These are phyloP conservation scores for Candida suzukii DNA, from an alignment of 805 yeast species.

Conservation along the genomic window DNA sequence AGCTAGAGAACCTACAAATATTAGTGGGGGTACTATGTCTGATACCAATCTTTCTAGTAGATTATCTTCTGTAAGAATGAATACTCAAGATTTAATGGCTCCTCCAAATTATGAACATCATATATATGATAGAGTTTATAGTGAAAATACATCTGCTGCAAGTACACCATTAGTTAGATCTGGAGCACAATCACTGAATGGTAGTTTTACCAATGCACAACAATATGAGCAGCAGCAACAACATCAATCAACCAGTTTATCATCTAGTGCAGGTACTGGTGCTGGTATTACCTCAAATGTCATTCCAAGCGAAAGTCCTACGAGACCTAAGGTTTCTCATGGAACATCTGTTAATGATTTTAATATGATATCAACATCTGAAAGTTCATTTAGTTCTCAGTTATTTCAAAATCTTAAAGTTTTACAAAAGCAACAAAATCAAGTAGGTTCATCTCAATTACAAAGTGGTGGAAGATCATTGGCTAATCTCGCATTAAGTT, in stretches of 20 bases:
- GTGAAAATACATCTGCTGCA: conserved; percentile 44
- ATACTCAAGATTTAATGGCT: conserved; percentile 49
- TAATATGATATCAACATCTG: conserved; percentile 17
- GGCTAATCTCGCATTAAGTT: not conserved
- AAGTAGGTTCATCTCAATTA: not conserved
- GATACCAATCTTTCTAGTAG: conserved; percentile 7
- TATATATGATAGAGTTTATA: conserved; percentile 74
- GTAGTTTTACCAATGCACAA: no score
- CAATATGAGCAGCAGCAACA: no score
- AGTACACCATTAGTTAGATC: conserved; percentile 37
- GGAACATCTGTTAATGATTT: conserved; percentile 12
- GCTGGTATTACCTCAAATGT: not conserved
- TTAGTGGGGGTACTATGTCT: conserved; percentile 1
- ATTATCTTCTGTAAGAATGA: conserved; percentile 1
- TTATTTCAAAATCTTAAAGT: conserved; percentile 47
- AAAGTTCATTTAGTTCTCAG: conserved; percentile 18
- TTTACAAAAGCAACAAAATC: conserved; percentile 39
- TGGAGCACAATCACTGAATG: conserved; percentile 20
- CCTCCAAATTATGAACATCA: conserved; percentile 84
- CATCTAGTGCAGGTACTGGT: no score
- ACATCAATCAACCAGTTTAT: no score
- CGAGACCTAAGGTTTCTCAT: not conserved
- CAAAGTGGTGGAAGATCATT: not conserved
- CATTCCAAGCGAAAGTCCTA: not conserved
- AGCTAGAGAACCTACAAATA: not conserved